Percentiles rank a stretch among this genome's conserved stretches.
Evolutionary conservation across 371 early-diverging fungal species (phyloP).

Genomic region (Mortierella sp.): DNA sequence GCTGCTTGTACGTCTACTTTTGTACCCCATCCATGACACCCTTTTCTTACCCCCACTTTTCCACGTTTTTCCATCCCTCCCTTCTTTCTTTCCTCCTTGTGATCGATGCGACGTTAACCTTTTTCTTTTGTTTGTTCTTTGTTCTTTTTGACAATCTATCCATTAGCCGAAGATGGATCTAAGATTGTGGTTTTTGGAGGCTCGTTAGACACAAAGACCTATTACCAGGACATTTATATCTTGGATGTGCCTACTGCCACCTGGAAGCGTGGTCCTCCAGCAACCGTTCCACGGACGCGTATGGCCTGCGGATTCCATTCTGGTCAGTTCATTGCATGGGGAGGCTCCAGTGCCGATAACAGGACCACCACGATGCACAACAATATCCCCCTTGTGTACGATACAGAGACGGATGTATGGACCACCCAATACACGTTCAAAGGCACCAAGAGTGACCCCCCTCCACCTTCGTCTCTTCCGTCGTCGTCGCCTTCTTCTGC

Average conservation of each 20-base stretch:
- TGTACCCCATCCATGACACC: no score
- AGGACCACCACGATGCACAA: conserved; percentile 23
- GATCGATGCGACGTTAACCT: no score
- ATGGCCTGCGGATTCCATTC: conserved; percentile 34
- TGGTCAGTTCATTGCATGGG: conserved; percentile 33
- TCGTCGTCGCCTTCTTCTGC: not conserved
- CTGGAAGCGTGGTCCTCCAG: conserved; percentile 24
- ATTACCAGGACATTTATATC: conserved; percentile 22
- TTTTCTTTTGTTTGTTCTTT: no score
- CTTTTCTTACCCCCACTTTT: no score
- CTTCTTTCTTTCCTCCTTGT: no score
- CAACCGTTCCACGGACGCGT: conserved; percentile 14
- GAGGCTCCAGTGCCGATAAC: conserved; percentile 26
- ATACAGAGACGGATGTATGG: conserved; percentile 16
- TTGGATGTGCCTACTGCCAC: conserved; percentile 19
- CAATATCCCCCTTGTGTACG: conserved; percentile 19
- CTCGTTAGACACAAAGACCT: conserved; percentile 11
- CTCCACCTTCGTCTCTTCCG: no score
- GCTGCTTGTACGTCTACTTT: conserved; percentile 29
- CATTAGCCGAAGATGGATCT: conserved; percentile 47
- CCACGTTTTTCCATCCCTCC: no score
- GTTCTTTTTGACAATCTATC: no score
- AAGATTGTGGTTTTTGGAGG: conserved; percentile 46
- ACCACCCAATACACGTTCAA: not conserved
- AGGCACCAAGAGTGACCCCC: not conserved